Conservation (phyloP, 495 filamentous ascomycete species). For the Rhypophila decipiens region DNA sequence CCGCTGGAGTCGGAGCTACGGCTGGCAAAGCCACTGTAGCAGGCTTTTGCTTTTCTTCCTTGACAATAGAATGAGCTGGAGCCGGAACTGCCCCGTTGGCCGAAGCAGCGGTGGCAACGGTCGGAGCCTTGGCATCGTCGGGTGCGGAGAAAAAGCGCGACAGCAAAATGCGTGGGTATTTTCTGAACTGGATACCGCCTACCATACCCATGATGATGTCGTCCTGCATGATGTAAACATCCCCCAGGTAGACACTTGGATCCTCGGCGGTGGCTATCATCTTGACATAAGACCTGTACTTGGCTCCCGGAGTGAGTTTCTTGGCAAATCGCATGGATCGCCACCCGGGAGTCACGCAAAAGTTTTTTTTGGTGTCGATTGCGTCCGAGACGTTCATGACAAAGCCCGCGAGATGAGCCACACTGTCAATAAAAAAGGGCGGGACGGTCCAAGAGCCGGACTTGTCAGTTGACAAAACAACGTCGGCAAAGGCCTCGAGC, state of each 20-base stretch:
- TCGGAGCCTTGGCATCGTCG: neutral
- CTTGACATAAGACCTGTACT: constrained; percentile 53
- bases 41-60: neutral
- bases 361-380: constrained; percentile 43
- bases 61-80: neutral
- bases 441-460: constrained; percentile 50
- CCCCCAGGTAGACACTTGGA: constrained; percentile 28
- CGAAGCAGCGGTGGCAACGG: neutral
- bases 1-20: neutral
- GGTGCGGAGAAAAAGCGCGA: constrained; percentile 43
- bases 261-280: constrained; percentile 40
- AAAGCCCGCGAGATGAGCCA: constrained; percentile 54
- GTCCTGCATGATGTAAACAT: constrained; percentile 48
- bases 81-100: neutral
- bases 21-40: neutral
- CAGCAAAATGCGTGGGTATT: constrained; percentile 46
- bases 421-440: constrained; percentile 58
- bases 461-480: constrained; percentile 14
- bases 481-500: constrained; percentile 20
- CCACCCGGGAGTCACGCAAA: constrained; percentile 62
- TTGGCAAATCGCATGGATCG: constrained; percentile 52
- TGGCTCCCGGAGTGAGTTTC: constrained; percentile 46
- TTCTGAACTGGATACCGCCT: constrained; percentile 45
- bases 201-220: constrained; percentile 37
- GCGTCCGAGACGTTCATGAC: constrained; percentile 59